A percentile compares a stretch with the other conserved stretches of the same genome.
Evolutionary conservation across 441 rosid genomes (phyloP).

Genomic region (Populus hybrid): DNA sequence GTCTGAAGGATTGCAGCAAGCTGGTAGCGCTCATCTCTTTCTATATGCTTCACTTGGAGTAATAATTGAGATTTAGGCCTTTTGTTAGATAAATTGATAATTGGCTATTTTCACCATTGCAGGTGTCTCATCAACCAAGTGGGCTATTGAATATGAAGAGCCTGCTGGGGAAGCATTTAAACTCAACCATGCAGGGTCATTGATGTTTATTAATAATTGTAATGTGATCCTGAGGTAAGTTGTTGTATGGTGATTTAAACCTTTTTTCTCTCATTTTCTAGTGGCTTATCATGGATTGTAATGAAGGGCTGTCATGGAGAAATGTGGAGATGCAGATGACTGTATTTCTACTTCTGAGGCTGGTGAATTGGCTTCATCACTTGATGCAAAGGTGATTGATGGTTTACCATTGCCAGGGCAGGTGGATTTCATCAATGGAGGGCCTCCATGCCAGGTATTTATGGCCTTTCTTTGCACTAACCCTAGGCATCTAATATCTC

Average conservation of each 20-base stretch:
- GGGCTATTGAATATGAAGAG: conserved; percentile 96
- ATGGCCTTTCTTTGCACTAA: neutral
- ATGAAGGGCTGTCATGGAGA: conserved; percentile 74
- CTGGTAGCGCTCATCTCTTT: conserved; percentile 40
- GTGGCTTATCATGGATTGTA: too few species aligned
- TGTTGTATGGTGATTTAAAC: neutral
- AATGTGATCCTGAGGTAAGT: conserved; percentile 83
- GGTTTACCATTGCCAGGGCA: conserved; percentile 76
- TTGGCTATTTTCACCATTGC: conserved; percentile 12
- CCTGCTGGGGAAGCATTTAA: conserved; percentile 92
- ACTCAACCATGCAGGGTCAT: conserved; percentile 71
- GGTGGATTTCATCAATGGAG: conserved; percentile 95
- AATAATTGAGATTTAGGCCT: too few species aligned
- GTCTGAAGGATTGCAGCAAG: conserved; percentile 70
- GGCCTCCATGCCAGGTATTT: conserved; percentile 98
- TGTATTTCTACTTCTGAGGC: conserved; percentile 83
- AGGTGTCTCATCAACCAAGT: conserved; percentile 76
- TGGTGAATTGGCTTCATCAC: conserved; percentile 52
- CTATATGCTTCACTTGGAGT: too few species aligned
- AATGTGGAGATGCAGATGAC: conserved; percentile 75
- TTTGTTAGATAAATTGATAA: neutral
- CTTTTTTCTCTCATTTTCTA: too few species aligned
- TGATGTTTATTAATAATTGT: conserved; percentile 73
- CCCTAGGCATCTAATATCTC: too few species aligned
- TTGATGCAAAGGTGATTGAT: conserved; percentile 54